phyloP scores from a whole-genome alignment of 768 basidiomycete genomes.

The Podaxis sp. region DNA sequence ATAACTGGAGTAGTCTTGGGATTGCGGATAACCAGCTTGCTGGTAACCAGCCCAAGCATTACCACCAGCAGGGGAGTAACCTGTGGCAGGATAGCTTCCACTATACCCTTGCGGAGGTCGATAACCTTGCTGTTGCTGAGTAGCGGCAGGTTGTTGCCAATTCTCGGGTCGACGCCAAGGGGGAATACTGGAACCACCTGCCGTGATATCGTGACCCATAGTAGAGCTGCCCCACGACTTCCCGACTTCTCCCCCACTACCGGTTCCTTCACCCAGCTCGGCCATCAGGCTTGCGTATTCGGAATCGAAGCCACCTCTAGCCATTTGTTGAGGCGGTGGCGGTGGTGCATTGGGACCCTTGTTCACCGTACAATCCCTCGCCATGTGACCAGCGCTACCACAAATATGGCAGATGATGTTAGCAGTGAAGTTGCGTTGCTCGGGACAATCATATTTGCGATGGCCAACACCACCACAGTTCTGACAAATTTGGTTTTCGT shows the following conservation, averaged over 20 bases:
- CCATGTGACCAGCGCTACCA: slow-evolving; percentile 98
- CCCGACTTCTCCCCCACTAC: slow-evolving; percentile 45
- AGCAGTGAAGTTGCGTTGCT: slow-evolving; percentile 97
- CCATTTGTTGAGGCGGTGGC: slow-evolving; percentile 44
- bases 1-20: slow-evolving; percentile 78
- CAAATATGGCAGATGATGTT: slow-evolving; percentile 99
- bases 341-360: slow-evolving; percentile 75
- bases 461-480: slow-evolving; percentile 93
- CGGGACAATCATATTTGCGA: slow-evolving; percentile 98
- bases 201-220: slow-evolving; percentile 61
- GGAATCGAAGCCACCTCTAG: slow-evolving; percentile 86
- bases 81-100: slow-evolving; percentile 22
- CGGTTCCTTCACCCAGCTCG: slow-evolving; percentile 86
- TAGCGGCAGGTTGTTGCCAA: slow-evolving; percentile 61
- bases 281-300: slow-evolving; percentile 98
- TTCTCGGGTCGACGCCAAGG: slow-evolving; percentile 90
- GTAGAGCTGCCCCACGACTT: slow-evolving; percentile 50
- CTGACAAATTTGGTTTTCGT: slow-evolving; percentile 99
- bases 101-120: slow-evolving; percentile 68
- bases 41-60: slow-evolving; percentile 47
- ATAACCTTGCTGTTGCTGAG: slow-evolving; percentile 55
- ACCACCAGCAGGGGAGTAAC: slow-evolving; percentile 37
- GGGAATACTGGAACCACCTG: slow-evolving; percentile 77
- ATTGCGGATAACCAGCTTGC: slow-evolving; percentile 41
- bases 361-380: slow-evolving; percentile 93